These are phyloP conservation scores for Phytophthora fragariaefolia DNA, from an alignment of 352 stramenopile species.

Conservation along the genomic window DNA sequence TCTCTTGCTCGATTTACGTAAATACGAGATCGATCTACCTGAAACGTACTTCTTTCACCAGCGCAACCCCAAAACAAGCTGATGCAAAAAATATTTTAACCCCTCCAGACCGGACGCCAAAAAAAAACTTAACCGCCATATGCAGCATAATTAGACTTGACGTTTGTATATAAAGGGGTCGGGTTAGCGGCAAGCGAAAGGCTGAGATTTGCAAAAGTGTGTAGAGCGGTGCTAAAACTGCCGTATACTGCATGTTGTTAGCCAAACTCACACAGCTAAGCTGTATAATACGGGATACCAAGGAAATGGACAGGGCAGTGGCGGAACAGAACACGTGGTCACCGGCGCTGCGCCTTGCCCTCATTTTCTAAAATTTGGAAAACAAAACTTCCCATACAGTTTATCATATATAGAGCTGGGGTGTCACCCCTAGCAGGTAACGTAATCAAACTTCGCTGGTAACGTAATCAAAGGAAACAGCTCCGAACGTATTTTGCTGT, in stretches of 20 bases:
- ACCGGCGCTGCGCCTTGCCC: background rate
- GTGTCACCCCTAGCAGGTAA: background rate
- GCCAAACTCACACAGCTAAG: background rate
- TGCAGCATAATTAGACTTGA: slow-evolving; percentile 1
- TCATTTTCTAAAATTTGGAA: slow-evolving; percentile 1
- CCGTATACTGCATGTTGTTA: background rate
- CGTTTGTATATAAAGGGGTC: background rate
- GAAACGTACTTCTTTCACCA: slow-evolving; percentile 19
- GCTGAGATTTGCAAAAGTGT: background rate
- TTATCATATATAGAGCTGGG: background rate
- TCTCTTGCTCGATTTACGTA: too few relatives aligned
- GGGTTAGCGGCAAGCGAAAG: background rate
- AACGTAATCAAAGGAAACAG: background rate
- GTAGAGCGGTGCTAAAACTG: background rate
- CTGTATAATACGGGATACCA: background rate
- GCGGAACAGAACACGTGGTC: background rate
- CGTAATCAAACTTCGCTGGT: too few relatives aligned
- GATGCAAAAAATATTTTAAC: slow-evolving; percentile 8
- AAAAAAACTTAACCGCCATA: background rate
- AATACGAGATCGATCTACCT: too few relatives aligned
- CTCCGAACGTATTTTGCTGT: background rate
- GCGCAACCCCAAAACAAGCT: slow-evolving; percentile 5
- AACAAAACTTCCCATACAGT: background rate
- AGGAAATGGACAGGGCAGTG: background rate
- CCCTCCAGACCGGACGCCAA: background rate